Base-by-base conservation (phyloP, 1,139 yeast genomes). In the Pichia sp. region DNA sequence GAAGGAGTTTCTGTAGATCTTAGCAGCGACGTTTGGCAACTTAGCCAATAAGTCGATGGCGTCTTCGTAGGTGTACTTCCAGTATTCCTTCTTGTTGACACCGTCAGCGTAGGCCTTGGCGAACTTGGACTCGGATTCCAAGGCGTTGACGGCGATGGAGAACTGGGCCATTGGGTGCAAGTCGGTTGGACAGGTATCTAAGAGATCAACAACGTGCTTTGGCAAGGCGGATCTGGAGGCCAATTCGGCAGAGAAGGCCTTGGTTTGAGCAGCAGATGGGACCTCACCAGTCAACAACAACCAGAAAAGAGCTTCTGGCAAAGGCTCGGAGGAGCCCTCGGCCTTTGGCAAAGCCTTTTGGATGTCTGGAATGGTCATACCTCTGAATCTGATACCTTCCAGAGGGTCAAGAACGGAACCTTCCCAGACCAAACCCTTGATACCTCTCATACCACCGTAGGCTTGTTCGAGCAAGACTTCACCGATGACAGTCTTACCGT, bases 381-480 rank as follows among this genome's bases (percentile, higher is more conserved):
- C 98, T 79, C 98, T 90, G 85, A 93, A 93, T 73, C 97, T 86
- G 73, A 93, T 93, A 71, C 99, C 99, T 77, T 93, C 99, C 64
- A 87, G 87, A 66, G 99, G 95, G 76, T 93, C 99, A 73, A 93
- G 81, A 56, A 93, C 99, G 56, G 98, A 92, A 69, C 99, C 99
- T 81, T 93, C 98, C 98, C 98, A 93, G 59, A 93, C 97, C 67
- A 93, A 81, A 70, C 97, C 96, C 77, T 89, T 89, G 78, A 92
- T 88, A 75, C 97, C 97, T 78, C 97, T 86, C 97, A 89, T 90
- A 82, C 99, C 99, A 81, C 98, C 99, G 77, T 93, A 93, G 54
- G 97, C 97, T 79, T 93, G 98, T 76, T 90, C 97, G 64, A 93
- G 81, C 63, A 85, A 79, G 64, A 92, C 95, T 77, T 93, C 97